Base-by-base conservation (phyloP, 495 filamentous ascomycete genomes). In the Cairneyella variabilis region DNA sequence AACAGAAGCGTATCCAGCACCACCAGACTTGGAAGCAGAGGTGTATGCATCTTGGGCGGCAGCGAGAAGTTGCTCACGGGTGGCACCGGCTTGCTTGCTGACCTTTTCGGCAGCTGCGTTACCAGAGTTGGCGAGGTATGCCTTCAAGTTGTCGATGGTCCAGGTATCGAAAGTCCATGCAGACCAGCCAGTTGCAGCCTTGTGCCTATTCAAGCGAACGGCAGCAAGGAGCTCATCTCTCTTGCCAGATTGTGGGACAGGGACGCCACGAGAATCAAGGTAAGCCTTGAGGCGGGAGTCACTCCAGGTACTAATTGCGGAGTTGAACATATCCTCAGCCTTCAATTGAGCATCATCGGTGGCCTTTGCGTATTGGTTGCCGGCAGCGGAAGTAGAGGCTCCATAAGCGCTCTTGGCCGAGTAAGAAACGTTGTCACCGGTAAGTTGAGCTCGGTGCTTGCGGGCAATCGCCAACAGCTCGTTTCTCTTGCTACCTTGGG, bases 381-480 rank as follows among this genome's bases (percentile, higher is more conserved):
- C 86, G 37, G 90, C 89, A 55, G 79, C 86, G 60, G 86, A 83
- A 38, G 90, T 95, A 44, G 91, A 90, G 50, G 90, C 91, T 40
- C 89, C 89, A 54, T 79, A 84, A 17, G 80, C 69, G 39, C 56
- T 64, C 6, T 54, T 51, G 0, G 60, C 66, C 16, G 62, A 60
- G 14, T 57, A 49, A 9, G 60, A 66, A 11, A 79, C 75, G 46
- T 79, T 85, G 54, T 92, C 83, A 34, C 83, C 85, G 18, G 84
- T 71, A 50, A 96, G 73, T 44, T 83, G 76, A 39, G 84, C 80
- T 43, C 89, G 89, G 74, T 97, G 79, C 76, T 95, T 95, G 61
- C 93, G 89, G 47, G 91, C 89, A 43, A 97, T 82, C 43, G 93
- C 90, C 41, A 93, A 70, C 16, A 97, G 80, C 65, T 97, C 92